Evolutionary conservation across 257 asterid species (phyloP), one percentile per base, ranked within the genome.

Genomic region (Solanum stenotomum): DNA sequence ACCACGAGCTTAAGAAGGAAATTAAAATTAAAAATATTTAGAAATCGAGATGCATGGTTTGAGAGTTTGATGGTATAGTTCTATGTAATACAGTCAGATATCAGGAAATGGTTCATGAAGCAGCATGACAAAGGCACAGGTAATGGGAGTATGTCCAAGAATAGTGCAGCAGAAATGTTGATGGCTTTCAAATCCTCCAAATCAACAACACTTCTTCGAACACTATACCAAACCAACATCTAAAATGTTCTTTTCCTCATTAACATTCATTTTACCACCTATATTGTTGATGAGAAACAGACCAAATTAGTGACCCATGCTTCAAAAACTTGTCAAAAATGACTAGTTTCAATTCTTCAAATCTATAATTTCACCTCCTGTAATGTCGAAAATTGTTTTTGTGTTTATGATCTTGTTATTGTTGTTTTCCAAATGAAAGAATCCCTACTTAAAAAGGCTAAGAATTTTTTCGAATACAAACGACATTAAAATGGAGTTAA

Each of bases 41-140:
- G 68, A 22, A 12, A 6, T 77, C 15, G 67, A 27, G 85, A 79
- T 79, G 67, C 40, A 27, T 42, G 35, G 38, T 46, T 27, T 79
- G 33, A 27, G 85, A 44, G 38, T 27, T 81, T 81, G 67, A 81
- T 46, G 13, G 40, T 81, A 27, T 44, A 46, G 40, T 81, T 81
- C 67, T 81, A 13, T 81, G 14, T 25, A 81, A 81, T 27, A 44
- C 96, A 96, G 98, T 92, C 99, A 72, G 99, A 97, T 92, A 97
- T 95, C 78, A 94, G 99, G 88, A 97, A 95, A 75, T 97, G 99
- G 99, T 97, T 96, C 91, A 90, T 92, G 91, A 97, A 94, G 93
- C 93, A 90, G 88, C 98, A 92, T 61, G 94, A 91, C 5, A 93
- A 94, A 89, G 92, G 93, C 37, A 11, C 90, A 67, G 98, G 95